These are phyloP conservation scores for Chrysosporium queenslandicum DNA, from an alignment of 2,329 filamentous ascomycete genomes.

Conservation along the genomic window DNA sequence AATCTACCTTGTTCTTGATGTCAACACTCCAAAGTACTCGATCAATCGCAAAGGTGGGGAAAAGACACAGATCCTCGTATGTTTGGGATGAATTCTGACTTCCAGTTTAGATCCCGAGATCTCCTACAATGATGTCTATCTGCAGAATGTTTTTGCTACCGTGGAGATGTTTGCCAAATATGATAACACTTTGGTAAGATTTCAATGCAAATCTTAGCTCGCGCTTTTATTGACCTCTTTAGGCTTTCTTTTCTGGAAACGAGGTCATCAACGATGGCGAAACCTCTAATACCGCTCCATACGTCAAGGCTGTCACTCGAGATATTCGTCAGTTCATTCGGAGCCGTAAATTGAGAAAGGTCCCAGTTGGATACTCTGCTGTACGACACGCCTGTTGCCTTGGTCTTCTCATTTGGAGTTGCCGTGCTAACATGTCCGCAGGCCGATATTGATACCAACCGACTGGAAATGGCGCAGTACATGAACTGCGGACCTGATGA, in stretches of 20 bases:
- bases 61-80: background rate
- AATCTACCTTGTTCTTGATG: conserved; percentile 85
- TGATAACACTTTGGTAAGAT: conserved; percentile 58
- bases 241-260: conserved; percentile 71
- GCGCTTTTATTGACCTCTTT: background rate
- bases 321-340: conserved; percentile 64
- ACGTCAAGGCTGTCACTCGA: conserved; percentile 68
- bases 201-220: background rate
- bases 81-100: background rate
- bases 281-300: conserved; percentile 58
- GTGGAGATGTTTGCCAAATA: conserved; percentile 76
- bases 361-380: conserved; percentile 65
- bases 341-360: conserved; percentile 49
- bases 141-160: conserved; percentile 78
- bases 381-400: conserved; percentile 19
- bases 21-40: conserved; percentile 85
- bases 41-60: conserved; percentile 54
- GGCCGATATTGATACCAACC: conserved; percentile 77
- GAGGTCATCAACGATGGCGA: conserved; percentile 64
- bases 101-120: conserved; percentile 45
- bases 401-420: background rate
- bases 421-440: conserved; percentile 12
- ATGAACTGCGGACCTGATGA: conserved; percentile 88
- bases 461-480: conserved; percentile 75
- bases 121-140: conserved; percentile 80